Evolutionary conservation across 1,284 basidiomycete genomes (phyloP).

Genomic region (Afroboletus lepidellus): DNA sequence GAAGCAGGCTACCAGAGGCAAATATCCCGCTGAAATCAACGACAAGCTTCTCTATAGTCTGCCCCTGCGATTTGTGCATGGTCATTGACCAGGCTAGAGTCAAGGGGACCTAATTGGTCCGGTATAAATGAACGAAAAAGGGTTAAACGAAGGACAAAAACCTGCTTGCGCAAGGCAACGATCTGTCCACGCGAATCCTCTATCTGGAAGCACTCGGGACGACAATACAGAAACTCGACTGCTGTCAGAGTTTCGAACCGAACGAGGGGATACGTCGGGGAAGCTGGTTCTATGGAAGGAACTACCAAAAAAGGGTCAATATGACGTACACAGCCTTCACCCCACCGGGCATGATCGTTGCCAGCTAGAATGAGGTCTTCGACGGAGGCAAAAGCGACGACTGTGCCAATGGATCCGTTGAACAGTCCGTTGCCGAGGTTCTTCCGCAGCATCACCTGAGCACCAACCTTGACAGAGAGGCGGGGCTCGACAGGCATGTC

Average conservation of each 20-base stretch:
- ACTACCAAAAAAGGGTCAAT: neutral
- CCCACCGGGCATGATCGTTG: neutral
- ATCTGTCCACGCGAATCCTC: neutral
- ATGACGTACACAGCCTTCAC: neutral
- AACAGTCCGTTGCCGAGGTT: neutral
- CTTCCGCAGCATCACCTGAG: neutral
- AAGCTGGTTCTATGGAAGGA: neutral
- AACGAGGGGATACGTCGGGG: neutral
- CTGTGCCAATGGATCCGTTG: neutral
- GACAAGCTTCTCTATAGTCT: constrained; percentile 1
- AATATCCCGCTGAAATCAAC: neutral
- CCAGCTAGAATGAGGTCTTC: neutral
- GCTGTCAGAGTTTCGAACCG: neutral
- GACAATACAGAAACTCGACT: neutral
- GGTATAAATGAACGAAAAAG: no score
- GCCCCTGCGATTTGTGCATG: constrained; percentile 8
- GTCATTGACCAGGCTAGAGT: neutral
- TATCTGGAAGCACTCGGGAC: neutral
- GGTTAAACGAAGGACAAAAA: neutral
- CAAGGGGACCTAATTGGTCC: neutral
- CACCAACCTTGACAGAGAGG: neutral
- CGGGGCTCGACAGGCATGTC: neutral
- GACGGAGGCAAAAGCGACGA: neutral
- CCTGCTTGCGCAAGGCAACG: neutral
- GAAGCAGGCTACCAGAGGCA: neutral